Evolutionary conservation across 352 stramenopile genomes (phyloP), one percentile per base, ranked within the genome.

Genomic region (Globisporangium splendens): DNA sequence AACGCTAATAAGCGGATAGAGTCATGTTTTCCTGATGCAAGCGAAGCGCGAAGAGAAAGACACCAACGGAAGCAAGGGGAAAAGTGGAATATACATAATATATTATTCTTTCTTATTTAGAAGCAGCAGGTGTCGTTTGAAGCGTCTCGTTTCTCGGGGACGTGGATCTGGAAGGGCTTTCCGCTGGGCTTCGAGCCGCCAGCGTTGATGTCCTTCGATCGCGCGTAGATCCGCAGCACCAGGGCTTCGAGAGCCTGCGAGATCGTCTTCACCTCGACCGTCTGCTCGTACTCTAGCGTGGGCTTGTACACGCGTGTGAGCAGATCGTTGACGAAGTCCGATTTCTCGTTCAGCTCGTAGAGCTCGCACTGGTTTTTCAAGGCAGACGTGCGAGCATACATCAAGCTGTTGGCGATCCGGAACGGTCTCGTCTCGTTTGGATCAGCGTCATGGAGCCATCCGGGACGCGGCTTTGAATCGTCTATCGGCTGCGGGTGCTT

Each of bases 361-460:
- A 87, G 67, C 65, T 86, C 74, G 46, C 76, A 84, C 21, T 74
- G 64, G 63, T 86, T 86, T 10, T 62, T 77, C 11, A 79, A 46
- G 11, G 78, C 81, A 17, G 81, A 89, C 31, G 81, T 83, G 22
- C 73, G 72, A 11, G 77, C 78, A 46, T 73, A 89, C 75, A 89
- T 85, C 63, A 89, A 69, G 50, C 72, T 82, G 62, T 89, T 86
- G 42, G 76, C 76, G 48, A 89, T 63, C 3, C 75, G 74, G 59
- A 69, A 89, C 15, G 79, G 75, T 31, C 73, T 68, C 0, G 73
- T 79, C 46, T 87, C 64, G 18, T 69, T 68, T 7, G 72, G 35
- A 6, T 63, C 49, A 14, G 56, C 68, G 17, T 86, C 65, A 54
- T 91, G 70, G 8, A 89, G 66, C 79, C 79, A 89, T 5, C 69